Evolutionary conservation across 768 basidiomycete genomes (phyloP).

Genomic region (Boletus rubescentipes): DNA sequence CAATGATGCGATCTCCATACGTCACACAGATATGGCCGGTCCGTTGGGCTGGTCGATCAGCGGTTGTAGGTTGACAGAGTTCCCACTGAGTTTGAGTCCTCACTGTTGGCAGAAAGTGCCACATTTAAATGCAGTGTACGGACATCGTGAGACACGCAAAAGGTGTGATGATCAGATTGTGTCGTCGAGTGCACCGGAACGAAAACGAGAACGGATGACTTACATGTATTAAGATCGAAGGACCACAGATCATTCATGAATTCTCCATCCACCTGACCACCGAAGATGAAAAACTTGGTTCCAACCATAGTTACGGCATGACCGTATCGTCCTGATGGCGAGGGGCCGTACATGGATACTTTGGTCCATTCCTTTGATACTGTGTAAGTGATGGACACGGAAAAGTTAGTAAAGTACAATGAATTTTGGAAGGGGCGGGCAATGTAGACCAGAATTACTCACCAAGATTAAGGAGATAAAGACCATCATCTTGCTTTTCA

Average conservation of each 20-base stretch:
- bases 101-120: conserved; percentile 46
- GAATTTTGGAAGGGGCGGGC: not conserved
- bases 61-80: conserved; percentile 57
- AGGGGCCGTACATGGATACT: conserved; percentile 70
- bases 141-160: not conserved
- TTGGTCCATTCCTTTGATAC: conserved; percentile 95
- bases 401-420: conserved; percentile 3
- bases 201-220: conserved; percentile 31
- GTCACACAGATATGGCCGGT: conserved; percentile 93
- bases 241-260: conserved; percentile 96
- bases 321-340: conserved; percentile 89
- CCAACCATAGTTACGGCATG: conserved; percentile 93
- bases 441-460: conserved; percentile 31
- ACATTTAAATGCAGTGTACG: conserved; percentile 1
- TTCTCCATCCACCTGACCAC: conserved; percentile 92
- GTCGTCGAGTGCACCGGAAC: not conserved
- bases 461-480: conserved; percentile 95
- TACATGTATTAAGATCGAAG: conserved; percentile 93
- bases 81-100: conserved; percentile 87
- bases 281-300: conserved; percentile 91
- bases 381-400: conserved; percentile 30
- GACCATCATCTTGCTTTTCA: conserved; percentile 86
- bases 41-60: conserved; percentile 72
- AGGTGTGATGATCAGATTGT: not conserved
- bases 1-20: conserved; percentile 75